Base-by-base conservation (phyloP, 768 basidiomycete species). In the Mycena indigotica region DNA sequence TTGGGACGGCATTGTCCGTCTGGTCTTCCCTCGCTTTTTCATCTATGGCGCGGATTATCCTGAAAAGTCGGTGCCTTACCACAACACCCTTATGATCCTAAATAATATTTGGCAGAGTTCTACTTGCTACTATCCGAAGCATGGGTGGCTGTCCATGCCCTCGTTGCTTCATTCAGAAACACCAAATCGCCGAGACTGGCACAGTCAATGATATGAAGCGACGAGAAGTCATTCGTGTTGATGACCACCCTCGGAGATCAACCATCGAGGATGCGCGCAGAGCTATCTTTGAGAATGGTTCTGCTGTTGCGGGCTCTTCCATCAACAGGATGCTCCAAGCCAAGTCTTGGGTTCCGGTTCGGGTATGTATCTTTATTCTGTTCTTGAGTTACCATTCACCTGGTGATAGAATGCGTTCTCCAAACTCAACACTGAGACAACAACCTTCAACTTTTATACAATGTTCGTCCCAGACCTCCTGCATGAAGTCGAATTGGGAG, bases 401-500 rank as follows among this genome's bases (percentile, higher is more conserved):
- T n/a, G n/a, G n/a, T n/a, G n/a, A n/a, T n/a, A n/a, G n/a, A n/a
- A n/a, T n/a, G n/a, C n/a, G n/a, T n/a, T n/a, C n/a, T 68, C 70
- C 0, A 26, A 51, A 10, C 56, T 54, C 67, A n/a, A 52, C n/a
- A n/a, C n/a, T n/a, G n/a, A 23, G 0, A 30, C 44, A 2, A 30
- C 40, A 28, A 67, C 65, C 0, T 69, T 74, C 44, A 65, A 74
- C 40, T 62, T 69, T 21, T 73, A 57, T 35, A 3, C 35, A 1
- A 69, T 75, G 52, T 69, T 77, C 77, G n/a, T n/a, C n/a, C n/a
- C n/a, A n/a, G n/a, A n/a, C n/a, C n/a, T n/a, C n/a, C n/a, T n/a
- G n/a, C n/a, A 78, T 56, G 75, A 79, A 53, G 67, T 77, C 45
- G 75, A 77, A 55, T 57, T 77, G 15, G 73, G 76, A 6, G 67